A percentile compares a stretch with the other conserved stretches of the same genome.
These are phyloP conservation scores for Nitzschia putrida DNA, from an alignment of 108 stramenopile species.

Conservation along the genomic window DNA sequence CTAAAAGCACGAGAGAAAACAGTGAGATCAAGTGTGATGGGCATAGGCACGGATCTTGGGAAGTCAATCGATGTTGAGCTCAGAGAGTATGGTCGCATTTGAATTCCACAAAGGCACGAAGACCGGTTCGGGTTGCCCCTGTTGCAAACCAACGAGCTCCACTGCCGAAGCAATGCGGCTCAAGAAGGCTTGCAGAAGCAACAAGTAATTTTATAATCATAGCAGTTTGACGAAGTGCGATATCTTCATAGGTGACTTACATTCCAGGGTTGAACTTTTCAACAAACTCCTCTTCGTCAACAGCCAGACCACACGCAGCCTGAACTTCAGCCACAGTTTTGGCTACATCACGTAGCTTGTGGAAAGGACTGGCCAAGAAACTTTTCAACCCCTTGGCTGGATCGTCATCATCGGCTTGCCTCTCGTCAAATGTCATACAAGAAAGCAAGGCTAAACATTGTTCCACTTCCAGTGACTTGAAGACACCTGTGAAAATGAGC, in stretches of 20 bases:
- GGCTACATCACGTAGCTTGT: slow-evolving; percentile 78
- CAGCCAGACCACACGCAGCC: slow-evolving; percentile 84
- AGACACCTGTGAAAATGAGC: slow-evolving; percentile 93
- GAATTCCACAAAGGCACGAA: slow-evolving; percentile 58
- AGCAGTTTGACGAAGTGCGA: slow-evolving; percentile 21
- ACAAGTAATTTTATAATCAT: slow-evolving; percentile 60
- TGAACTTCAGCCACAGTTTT: slow-evolving; percentile 86
- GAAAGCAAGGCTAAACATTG: slow-evolving; percentile 90
- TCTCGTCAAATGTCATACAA: slow-evolving; percentile 92
- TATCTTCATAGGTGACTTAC: slow-evolving; percentile 52
- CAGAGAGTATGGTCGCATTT: slow-evolving; percentile 84
- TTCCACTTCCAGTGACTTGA: slow-evolving; percentile 92
- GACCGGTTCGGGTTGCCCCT: slow-evolving; percentile 43
- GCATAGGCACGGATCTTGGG: background rate
- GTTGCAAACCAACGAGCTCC: slow-evolving; percentile 54
- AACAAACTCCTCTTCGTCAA: slow-evolving; percentile 89
- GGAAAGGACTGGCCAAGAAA: slow-evolving; percentile 73
- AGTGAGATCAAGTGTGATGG: background rate
- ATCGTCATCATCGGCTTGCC: slow-evolving; percentile 74
- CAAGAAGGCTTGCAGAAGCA: slow-evolving; percentile 49
- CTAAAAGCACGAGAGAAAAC: slow-evolving; percentile 31
- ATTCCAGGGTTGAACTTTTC: slow-evolving; percentile 89
- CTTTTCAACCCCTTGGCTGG: slow-evolving; percentile 73
- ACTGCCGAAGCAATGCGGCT: slow-evolving; percentile 55
- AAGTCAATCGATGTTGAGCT: slow-evolving; percentile 32